Evolutionary conservation across 176 grass and related monocot species (phyloP).

Genomic region (Thalia dealbata): DNA sequence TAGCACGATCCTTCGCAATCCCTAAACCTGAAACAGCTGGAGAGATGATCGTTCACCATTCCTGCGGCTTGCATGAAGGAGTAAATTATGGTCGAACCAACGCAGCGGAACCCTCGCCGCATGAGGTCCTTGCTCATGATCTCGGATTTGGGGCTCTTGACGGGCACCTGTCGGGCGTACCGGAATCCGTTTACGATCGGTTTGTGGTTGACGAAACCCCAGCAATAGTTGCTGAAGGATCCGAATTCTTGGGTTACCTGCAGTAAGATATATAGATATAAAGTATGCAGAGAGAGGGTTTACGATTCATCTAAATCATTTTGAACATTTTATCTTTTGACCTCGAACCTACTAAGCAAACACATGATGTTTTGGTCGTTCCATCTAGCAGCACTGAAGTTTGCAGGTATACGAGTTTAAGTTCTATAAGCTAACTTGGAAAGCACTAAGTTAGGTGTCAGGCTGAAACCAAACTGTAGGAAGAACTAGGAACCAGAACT

Average conservation of each 20-base stretch:
- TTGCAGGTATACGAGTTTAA: too few species aligned
- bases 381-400: too few species aligned
- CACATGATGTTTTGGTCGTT: not conserved
- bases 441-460: too few species aligned
- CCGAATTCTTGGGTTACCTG: conserved; percentile 42
- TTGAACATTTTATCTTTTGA: too few species aligned
- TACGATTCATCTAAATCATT: too few species aligned
- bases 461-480: too few species aligned
- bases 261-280: not conserved
- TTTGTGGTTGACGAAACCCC: conserved; percentile 52
- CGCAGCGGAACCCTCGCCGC: conserved; percentile 47
- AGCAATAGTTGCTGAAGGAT: conserved; percentile 51
- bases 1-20: conserved; percentile 5
- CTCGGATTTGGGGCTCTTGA: conserved; percentile 53
- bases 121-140: conserved; percentile 56
- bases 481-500: too few species aligned
- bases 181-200: conserved; percentile 34
- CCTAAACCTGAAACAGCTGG: conserved; percentile 43
- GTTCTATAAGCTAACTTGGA: too few species aligned
- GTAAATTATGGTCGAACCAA: conserved; percentile 54
- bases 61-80: conserved; percentile 54
- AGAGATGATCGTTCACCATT: conserved; percentile 47
- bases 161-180: conserved; percentile 38
- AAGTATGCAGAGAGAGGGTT: not conserved
- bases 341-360: not conserved